Evolutionary conservation across 2,329 filamentous ascomycete species (phyloP).

Genomic region (Didymosphaeria variabile): DNA sequence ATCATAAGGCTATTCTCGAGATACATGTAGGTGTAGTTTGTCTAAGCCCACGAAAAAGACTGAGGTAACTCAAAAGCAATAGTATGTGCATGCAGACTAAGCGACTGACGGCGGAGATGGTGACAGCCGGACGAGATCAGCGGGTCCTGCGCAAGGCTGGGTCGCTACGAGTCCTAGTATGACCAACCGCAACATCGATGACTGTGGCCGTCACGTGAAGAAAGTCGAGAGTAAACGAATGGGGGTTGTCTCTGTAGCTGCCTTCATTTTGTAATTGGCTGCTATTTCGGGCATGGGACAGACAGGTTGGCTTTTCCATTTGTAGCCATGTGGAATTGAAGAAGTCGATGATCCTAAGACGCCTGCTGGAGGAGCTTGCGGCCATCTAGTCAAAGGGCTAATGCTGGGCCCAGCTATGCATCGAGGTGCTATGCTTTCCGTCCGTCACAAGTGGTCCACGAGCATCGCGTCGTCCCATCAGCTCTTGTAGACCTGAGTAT

Average conservation of each 20-base stretch:
- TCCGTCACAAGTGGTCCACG: not conserved
- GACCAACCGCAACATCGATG: not conserved
- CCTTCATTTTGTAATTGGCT: not conserved
- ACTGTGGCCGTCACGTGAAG: not conserved
- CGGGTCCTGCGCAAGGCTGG: conserved; percentile 14
- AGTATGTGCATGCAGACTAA: conserved; percentile 16
- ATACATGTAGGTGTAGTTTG: conserved; percentile 5
- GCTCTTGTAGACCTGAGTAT: conserved; percentile 9
- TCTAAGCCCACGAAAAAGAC: conserved; percentile 10
- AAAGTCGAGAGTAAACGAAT: not conserved
- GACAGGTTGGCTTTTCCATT: not conserved
- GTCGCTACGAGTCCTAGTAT: not conserved
- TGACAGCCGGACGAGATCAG: conserved; percentile 7
- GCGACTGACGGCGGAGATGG: conserved; percentile 3
- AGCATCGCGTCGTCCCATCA: not conserved
- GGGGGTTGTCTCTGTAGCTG: not conserved
- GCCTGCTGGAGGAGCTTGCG: not conserved
- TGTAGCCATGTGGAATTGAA: not conserved
- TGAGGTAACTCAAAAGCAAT: conserved; percentile 16
- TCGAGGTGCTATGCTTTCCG: not conserved
- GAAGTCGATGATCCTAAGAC: not conserved
- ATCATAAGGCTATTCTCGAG: conserved; percentile 15
- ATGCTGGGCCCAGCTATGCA: not conserved
- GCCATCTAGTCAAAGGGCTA: not conserved
- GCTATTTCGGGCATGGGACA: not conserved